Evolutionary conservation across 2,329 filamentous ascomycete genomes (phyloP).

Genomic region (Neonectria coccinea): DNA sequence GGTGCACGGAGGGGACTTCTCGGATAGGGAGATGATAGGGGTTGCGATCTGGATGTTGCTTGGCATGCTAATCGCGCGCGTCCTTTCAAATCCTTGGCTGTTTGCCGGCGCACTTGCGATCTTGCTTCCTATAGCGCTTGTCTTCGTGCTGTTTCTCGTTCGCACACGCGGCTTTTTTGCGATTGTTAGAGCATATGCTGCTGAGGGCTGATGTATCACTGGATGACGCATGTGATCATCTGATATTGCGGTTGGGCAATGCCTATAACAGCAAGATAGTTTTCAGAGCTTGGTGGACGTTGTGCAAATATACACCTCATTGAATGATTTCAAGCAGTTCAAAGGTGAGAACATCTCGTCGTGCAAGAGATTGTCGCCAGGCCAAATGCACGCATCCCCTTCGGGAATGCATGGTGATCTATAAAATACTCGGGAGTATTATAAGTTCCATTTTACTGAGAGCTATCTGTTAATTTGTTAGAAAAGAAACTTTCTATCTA

Average conservation of each 20-base stretch:
- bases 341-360: no score
- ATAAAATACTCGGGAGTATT: no score
- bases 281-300: background rate
- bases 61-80: conserved; percentile 30
- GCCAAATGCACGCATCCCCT: no score
- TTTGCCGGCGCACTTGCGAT: conserved; percentile 7
- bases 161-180: conserved; percentile 35
- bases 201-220: background rate
- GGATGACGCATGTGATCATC: background rate
- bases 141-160: conserved; percentile 27
- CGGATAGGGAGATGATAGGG: conserved; percentile 37
- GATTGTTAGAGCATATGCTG: conserved; percentile 18
- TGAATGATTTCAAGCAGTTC: no score
- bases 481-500: no score
- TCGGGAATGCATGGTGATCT: no score
- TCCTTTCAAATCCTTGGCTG: conserved; percentile 27
- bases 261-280: background rate
- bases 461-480: no score
- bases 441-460: no score
- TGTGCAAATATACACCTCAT: background rate
- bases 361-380: no score
- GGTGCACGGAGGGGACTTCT: conserved; percentile 20
- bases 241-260: background rate
- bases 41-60: conserved; percentile 35
- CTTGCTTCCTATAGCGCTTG: conserved; percentile 15